A percentile compares a stretch with the other conserved stretches of the same genome.
Evolutionary conservation across 2,329 filamentous ascomycete species (phyloP).

Genomic region (Colletotrichum sidae): DNA sequence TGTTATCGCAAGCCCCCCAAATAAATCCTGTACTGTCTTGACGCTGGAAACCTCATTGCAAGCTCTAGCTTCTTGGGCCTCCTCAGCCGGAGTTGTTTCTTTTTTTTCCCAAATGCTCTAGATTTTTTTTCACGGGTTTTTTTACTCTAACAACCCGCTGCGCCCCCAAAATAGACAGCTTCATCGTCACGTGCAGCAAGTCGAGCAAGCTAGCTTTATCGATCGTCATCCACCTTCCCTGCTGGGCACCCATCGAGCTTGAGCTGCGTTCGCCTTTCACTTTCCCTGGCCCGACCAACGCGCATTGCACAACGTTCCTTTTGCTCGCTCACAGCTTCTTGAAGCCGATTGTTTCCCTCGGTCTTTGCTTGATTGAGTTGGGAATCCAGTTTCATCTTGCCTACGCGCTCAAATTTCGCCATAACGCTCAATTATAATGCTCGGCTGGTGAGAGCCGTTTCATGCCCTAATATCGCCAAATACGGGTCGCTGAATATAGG

Average conservation of each 20-base stretch:
- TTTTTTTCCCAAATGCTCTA: background rate
- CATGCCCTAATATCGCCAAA: background rate
- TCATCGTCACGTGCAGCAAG: slow-evolving; percentile 29
- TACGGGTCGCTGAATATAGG: slow-evolving; percentile 1
- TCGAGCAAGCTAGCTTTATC: background rate
- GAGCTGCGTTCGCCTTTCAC: slow-evolving; percentile 2
- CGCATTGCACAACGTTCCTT: slow-evolving; percentile 10
- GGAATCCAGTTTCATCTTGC: background rate
- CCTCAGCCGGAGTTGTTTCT: slow-evolving; percentile 4
- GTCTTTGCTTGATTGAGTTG: background rate
- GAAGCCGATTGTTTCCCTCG: background rate
- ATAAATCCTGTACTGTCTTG: background rate
- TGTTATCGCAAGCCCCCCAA: slow-evolving; percentile 4
- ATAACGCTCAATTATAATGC: slow-evolving; percentile 23
- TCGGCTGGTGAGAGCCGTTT: slow-evolving; percentile 30
- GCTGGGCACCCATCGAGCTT: slow-evolving; percentile 22
- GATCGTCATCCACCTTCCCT: slow-evolving; percentile 33
- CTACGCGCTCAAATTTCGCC: slow-evolving; percentile 1
- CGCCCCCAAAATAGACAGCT: background rate
- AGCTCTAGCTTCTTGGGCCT: background rate
- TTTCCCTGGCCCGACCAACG: slow-evolving; percentile 9
- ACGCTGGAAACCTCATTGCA: background rate
- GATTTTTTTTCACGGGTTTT: background rate
- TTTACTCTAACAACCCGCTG: background rate
- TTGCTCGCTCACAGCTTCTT: slow-evolving; percentile 6